Conservation (phyloP, 2,329 filamentous ascomycete species). For the Bretziella fagacearum region DNA sequence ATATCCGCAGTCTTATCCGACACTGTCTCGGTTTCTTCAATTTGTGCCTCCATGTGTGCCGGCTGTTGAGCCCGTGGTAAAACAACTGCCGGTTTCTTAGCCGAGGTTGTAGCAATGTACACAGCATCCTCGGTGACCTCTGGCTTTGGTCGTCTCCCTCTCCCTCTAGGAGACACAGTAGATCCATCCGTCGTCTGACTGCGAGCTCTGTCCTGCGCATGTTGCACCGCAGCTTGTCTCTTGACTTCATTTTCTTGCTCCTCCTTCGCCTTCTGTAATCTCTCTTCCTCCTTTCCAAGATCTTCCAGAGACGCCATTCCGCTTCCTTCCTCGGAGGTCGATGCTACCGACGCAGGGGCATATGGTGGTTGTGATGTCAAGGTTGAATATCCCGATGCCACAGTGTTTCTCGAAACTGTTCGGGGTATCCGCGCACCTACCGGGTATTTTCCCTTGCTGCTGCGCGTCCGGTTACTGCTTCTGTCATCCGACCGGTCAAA, state of each 20-base stretch:
- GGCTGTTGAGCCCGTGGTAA: neutral
- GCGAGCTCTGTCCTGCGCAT: constrained; percentile 34
- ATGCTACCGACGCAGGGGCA: constrained; percentile 2
- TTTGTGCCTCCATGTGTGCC: constrained; percentile 1
- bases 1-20: too few species aligned
- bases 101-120: constrained; percentile 3
- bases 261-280: constrained; percentile 32
- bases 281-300: constrained; percentile 35
- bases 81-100: constrained; percentile 5
- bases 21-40: constrained; percentile 1
- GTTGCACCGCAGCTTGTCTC: constrained; percentile 32
- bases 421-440: constrained; percentile 27
- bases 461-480: constrained; percentile 47
- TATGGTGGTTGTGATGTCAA: constrained; percentile 17
- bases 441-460: constrained; percentile 42
- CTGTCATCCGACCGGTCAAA: constrained; percentile 60
- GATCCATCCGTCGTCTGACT: constrained; percentile 7
- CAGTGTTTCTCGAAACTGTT: constrained; percentile 41
- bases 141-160: constrained; percentile 16
- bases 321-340: constrained; percentile 18
- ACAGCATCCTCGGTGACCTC: constrained; percentile 22
- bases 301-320: constrained; percentile 30
- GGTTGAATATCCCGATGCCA: constrained; percentile 28
- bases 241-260: constrained; percentile 39
- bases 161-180: neutral